Evolutionary conservation across 306 rosid species (phyloP).

Genomic region (Dryas alaskensis): DNA sequence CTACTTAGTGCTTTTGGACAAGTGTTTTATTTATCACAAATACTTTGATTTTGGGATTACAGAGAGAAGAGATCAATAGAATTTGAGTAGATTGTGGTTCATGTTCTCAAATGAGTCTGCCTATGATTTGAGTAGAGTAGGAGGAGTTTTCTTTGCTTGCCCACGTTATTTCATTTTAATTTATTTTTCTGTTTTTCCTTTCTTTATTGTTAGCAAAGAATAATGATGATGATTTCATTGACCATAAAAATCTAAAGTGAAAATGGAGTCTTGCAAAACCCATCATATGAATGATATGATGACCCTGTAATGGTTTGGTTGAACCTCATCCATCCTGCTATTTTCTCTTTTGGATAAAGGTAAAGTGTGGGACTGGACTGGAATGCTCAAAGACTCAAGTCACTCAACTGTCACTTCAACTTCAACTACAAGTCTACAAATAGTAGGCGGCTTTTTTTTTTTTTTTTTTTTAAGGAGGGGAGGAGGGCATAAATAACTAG

Average conservation of each 20-base stretch:
- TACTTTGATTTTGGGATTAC: background rate
- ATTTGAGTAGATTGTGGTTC: background rate
- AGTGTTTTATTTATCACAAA: background rate
- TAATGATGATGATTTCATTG: slow-evolving; percentile 3
- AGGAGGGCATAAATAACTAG: no score
- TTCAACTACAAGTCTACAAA: background rate
- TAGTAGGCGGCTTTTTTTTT: no score
- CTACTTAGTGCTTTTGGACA: background rate
- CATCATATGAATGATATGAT: background rate
- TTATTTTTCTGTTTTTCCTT: background rate
- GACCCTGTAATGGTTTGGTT: background rate
- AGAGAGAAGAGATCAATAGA: background rate
- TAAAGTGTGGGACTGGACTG: background rate
- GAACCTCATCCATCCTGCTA: background rate
- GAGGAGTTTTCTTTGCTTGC: background rate
- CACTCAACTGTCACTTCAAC: background rate
- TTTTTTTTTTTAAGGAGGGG: no score
- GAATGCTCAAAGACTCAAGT: background rate
- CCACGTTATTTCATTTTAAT: background rate
- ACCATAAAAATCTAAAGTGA: background rate
- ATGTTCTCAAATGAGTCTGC: background rate
- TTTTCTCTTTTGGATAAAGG: background rate
- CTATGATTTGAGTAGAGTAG: background rate
- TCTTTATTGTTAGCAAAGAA: background rate
- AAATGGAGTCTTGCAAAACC: background rate